Base-by-base conservation (phyloP, 176 grass and related monocot species). In the Carex scoparia region DNA sequence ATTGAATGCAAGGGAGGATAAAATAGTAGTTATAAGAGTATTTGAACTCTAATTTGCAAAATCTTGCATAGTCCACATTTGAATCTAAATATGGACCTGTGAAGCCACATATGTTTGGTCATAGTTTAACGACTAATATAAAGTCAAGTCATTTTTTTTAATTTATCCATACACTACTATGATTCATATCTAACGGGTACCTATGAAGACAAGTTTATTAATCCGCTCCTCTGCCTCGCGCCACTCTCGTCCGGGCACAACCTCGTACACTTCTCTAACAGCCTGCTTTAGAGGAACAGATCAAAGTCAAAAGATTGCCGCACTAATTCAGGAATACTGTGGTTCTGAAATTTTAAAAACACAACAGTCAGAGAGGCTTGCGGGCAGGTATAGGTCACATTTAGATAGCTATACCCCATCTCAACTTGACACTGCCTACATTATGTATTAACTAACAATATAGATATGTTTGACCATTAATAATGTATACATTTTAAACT, bases 141-240 rank as follows among this genome's bases (percentile, higher is more conserved):
- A 80, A 49, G 9, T 74, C 70, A 74, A 67, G 42, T 74, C 3
- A 72, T 11, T 12, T 77, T 23, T 77, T 23, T 11, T 77, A 11
- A 51, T 74, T 46, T 8, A 27, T 74, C 16, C 15, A 74, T 74
- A 15, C 67, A 69, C 35, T 30, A 42, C 40, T 42, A 9, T 49
- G 27, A 49, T 74, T 31, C 11, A 4, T 31, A 48, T 85, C 84
- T 67, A 9, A 69, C 66, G 19, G 79, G 87, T 89, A 92, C 95
- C 95, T 93, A 98, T 98, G 66, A 98, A 74, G 83, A 98, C 91
- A 58, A 98, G 92, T 80, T 93, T 98, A 86, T 90, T 98, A 74
- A 85, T 86, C 58, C 61, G 79, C 76, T 92, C 84, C 81, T 95
- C 88, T 79, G 81, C 74, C 46, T 93, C 73, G 11, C 81, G 61